These are phyloP conservation scores for Solanum lignicaule DNA, from an alignment of 257 asterid species.

Conservation along the genomic window DNA sequence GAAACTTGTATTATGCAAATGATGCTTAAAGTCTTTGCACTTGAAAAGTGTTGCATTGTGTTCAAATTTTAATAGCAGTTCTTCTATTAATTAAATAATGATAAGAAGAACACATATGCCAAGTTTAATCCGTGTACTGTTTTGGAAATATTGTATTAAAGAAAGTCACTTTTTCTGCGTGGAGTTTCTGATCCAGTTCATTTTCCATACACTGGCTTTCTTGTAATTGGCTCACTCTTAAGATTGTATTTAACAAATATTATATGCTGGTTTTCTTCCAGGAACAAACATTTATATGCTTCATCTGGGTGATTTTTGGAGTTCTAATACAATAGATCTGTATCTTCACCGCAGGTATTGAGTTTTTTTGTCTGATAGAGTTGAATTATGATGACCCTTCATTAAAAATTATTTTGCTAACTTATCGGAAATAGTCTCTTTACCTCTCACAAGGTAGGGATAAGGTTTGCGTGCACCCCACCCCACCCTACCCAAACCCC, in stretches of 20 bases:
- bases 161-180: background rate
- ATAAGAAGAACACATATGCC: background rate
- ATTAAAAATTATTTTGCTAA: background rate
- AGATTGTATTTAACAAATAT: background rate
- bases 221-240: background rate
- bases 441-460: background rate
- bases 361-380: background rate
- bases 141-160: background rate
- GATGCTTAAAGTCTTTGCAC: background rate
- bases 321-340: conserved; percentile 84
- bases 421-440: background rate
- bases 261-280: conserved; percentile 12
- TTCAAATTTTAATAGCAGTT: background rate
- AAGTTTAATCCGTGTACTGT: background rate
- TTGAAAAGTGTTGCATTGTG: background rate
- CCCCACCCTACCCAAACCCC: background rate
- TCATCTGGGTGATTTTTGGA: conserved; percentile 85
- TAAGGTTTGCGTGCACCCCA: background rate
- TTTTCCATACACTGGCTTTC: background rate
- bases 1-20: background rate
- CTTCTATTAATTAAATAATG: background rate
- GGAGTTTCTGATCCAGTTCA: background rate
- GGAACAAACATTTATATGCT: conserved; percentile 79
- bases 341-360: conserved; percentile 85
- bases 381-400: background rate